These are phyloP conservation scores for Canavalia gladiata DNA, from an alignment of 306 rosid genomes.

Conservation along the genomic window DNA sequence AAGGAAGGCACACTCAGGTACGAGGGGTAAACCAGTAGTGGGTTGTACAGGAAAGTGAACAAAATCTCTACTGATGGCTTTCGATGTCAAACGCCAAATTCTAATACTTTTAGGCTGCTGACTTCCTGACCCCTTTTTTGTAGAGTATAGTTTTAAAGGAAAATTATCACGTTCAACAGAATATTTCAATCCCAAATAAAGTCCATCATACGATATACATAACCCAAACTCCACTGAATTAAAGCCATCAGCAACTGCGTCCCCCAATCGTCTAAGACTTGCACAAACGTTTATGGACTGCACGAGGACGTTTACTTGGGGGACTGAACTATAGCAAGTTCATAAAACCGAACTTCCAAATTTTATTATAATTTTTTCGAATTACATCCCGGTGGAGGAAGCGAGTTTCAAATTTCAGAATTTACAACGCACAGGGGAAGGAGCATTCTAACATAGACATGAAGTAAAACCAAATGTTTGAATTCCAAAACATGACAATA, in stretches of 20 bases:
- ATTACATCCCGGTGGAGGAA: slow-evolving; percentile 36
- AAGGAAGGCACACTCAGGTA: no score
- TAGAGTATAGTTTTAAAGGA: background rate
- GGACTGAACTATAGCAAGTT: background rate
- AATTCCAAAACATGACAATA: slow-evolving; percentile 49
- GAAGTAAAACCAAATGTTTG: slow-evolving; percentile 31
- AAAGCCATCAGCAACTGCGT: background rate
- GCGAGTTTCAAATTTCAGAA: slow-evolving; percentile 40
- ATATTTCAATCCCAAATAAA: background rate
- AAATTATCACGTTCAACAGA: background rate
- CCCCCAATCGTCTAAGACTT: background rate
- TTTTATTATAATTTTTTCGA: slow-evolving; percentile 29
- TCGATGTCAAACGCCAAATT: background rate
- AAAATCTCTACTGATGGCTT: background rate
- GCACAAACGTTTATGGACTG: background rate
- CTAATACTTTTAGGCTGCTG: background rate
- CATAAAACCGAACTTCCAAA: slow-evolving; percentile 28
- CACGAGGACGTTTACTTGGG: background rate
- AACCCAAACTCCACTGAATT: background rate
- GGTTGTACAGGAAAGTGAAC: no score
- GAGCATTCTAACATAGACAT: slow-evolving; percentile 40
- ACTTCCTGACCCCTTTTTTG: background rate
- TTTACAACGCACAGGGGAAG: slow-evolving; percentile 37
- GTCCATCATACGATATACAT: background rate
- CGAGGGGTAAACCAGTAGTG: no score